Conservation (phyloP, 2,329 filamentous ascomycete genomes). For the Arthrobotrys musiformis region DNA sequence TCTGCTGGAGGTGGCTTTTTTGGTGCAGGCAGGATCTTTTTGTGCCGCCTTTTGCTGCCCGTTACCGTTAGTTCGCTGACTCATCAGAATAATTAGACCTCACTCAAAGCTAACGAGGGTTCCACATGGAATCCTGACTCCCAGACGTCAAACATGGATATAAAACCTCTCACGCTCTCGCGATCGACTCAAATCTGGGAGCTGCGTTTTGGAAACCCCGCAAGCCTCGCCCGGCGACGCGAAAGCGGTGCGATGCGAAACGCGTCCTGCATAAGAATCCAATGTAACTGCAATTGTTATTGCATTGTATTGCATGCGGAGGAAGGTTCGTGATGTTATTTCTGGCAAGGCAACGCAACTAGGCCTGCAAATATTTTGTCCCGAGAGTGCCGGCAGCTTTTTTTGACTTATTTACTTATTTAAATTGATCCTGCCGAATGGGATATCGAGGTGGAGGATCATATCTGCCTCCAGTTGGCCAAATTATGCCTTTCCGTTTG, state of each 20-base stretch:
- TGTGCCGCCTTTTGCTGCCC: slow-evolving; percentile 9
- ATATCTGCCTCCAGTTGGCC: not conserved
- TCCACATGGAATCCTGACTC: slow-evolving; percentile 15
- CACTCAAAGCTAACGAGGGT: not conserved
- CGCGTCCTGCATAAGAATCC: slow-evolving; percentile 24
- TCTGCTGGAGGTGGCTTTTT: not conserved
- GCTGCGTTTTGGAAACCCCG: slow-evolving; percentile 11
- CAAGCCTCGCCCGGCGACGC: slow-evolving; percentile 16
- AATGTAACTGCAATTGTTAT: not conserved
- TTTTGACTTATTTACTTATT: too few relatives aligned
- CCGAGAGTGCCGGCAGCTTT: not conserved
- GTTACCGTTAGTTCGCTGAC: slow-evolving; percentile 7
- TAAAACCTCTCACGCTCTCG: slow-evolving; percentile 14
- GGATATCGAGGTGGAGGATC: too few relatives aligned
- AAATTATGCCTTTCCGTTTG: not conserved
- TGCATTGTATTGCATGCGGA: slow-evolving; percentile 1
- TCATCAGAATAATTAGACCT: slow-evolving; percentile 8
- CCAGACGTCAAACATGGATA: not conserved
- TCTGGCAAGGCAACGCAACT: slow-evolving; percentile 4
- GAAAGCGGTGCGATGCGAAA: slow-evolving; percentile 38
- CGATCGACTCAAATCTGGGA: not conserved
- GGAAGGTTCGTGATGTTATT: not conserved
- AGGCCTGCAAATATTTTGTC: not conserved
- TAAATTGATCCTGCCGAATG: slow-evolving; percentile 1
- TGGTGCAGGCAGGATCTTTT: slow-evolving; percentile 16